Evolutionary conservation across 1,284 basidiomycete species (phyloP), one percentile per base, ranked within the genome.

Genomic region (Boletus smithii): DNA sequence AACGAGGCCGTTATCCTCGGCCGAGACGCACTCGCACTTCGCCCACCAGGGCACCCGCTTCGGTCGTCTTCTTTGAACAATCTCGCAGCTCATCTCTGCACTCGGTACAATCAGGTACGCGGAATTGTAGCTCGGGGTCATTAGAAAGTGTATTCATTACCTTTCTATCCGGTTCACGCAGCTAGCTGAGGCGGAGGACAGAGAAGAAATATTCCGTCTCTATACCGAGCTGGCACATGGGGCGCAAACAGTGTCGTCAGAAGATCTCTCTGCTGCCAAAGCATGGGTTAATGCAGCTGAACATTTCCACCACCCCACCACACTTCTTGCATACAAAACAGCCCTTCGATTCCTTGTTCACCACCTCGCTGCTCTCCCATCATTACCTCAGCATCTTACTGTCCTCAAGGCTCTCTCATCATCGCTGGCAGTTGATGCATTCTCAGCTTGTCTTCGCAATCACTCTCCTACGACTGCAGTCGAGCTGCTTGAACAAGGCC

Each of bases 381-480:
- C 37, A 8, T 16, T 49, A 4, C 38, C 36, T 2, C 31, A 14
- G 8, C 31, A 48, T 16, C 36, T 34, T 30, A 0, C 2, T 1
- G 3, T 29, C 11, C 22, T 49, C 18, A 37, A 29, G 11, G 5
- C 3, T 3, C 14, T 43, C 11, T 22, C 33, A 0, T 43, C 48
- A 1, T 32, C 48, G 1, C 39, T 50, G 0, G 38, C 48, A 20
- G 35, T 11, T 3, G 34, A 50, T 1, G 34, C 48, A 0, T 44
- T 44, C 20, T 44, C 48, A 0, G 38, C 38, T 8, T 44, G 48
- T 38, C 26, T 50, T 24, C 48, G 24, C 8, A 33, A 24, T 2
- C 10, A 13, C 8, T 7, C 24, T 16, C 29, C 13, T 6, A 2
- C 9, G 6, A 8, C n/a, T 10, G 39, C 38, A 5, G 33, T 42